Base-by-base conservation (phyloP, 495 filamentous ascomycete species). In the Talaromyces proteolyticus region DNA sequence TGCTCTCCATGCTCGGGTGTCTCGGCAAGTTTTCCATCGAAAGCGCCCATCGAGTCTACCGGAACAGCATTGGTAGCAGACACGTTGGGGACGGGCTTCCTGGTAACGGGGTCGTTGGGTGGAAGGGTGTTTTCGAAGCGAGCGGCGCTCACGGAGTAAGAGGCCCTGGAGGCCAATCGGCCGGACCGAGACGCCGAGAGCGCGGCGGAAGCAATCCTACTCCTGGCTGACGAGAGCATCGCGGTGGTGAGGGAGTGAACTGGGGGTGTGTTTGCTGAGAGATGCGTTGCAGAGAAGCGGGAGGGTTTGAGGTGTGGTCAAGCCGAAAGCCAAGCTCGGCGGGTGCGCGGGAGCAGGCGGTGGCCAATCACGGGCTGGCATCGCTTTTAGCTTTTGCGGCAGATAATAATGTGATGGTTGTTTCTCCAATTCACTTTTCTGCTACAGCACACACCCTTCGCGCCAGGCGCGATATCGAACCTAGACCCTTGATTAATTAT, bases 51-150 rank as follows among this genome's bases (percentile, higher is more conserved):
- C 48, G 76, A 59, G 56, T 74, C 66, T 52, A 77, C 68, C 47
- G 85, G 75, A 18, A 72, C 57, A 49, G 74, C 81, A 64, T 87
- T 82, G 62, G 79, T 84, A 39, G 69, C 76, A 18, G 82, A 81
- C 56, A 84, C 71, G 53, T 76, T 81, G 42, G 72, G 70, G 51
- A 63, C 65, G 42, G 67, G 57, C 17, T 58, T 60, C 29, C 65
- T 68, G 47, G 77, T 73, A 53, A 65, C 73, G 18, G 79, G 75
- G 65, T 78, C 70, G 63, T 80, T 82, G 62, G 75, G 71, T 70
- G 52, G 77, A 61, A 57, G 60, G 63, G 24, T 24, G 69, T 78
- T 76, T 66, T 76, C 73, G 57, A 70, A 53, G 51, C 68, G 69
- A 68, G 66, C 59, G 47, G 71, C 60, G 58, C 67, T 76, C n/a